phyloP scores from a whole-genome alignment of 2,329 filamentous ascomycete species.

The Paecilomyces sp. region DNA sequence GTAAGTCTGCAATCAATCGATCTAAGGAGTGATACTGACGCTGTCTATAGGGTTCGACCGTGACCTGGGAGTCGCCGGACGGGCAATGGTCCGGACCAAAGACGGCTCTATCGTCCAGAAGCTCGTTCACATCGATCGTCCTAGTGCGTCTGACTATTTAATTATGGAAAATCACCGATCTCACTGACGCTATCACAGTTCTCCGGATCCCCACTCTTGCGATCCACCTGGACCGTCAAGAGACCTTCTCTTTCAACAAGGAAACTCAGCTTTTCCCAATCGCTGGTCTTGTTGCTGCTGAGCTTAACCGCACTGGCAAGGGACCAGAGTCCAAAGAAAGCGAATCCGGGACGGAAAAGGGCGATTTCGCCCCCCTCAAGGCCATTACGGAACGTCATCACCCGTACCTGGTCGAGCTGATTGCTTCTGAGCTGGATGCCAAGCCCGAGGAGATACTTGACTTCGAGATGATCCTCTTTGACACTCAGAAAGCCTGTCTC shows the following conservation, averaged over 20 bases:
- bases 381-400: slow-evolving; percentile 78
- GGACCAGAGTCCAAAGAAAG: slow-evolving; percentile 28
- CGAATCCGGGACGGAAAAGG: slow-evolving; percentile 28
- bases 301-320: slow-evolving; percentile 68
- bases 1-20: slow-evolving; percentile 24
- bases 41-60: slow-evolving; percentile 69
- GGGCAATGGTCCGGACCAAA: slow-evolving; percentile 70
- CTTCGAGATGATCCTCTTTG: slow-evolving; percentile 95
- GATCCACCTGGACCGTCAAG: slow-evolving; percentile 82
- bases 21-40: slow-evolving; percentile 6
- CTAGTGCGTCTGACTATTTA: slow-evolving; percentile 41
- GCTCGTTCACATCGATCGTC: slow-evolving; percentile 83
- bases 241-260: slow-evolving; percentile 90
- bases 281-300: slow-evolving; percentile 74
- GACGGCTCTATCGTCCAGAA: slow-evolving; percentile 72
- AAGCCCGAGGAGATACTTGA: slow-evolving; percentile 69
- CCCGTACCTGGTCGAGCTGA: slow-evolving; percentile 74
- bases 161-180: not conserved
- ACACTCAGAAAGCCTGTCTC: slow-evolving; percentile 83
- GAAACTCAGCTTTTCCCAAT: slow-evolving; percentile 95
- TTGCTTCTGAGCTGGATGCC: slow-evolving; percentile 71
- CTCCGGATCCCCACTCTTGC: slow-evolving; percentile 88
- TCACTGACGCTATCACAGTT: slow-evolving; percentile 35
- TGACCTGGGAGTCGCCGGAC: slow-evolving; percentile 82
- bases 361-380: slow-evolving; percentile 68